Percentiles rank a stretch among this genome's conserved stretches.
These are phyloP conservation scores for Sphaerostilbella broomeana DNA, from an alignment of 2,329 filamentous ascomycete genomes.

Conservation along the genomic window DNA sequence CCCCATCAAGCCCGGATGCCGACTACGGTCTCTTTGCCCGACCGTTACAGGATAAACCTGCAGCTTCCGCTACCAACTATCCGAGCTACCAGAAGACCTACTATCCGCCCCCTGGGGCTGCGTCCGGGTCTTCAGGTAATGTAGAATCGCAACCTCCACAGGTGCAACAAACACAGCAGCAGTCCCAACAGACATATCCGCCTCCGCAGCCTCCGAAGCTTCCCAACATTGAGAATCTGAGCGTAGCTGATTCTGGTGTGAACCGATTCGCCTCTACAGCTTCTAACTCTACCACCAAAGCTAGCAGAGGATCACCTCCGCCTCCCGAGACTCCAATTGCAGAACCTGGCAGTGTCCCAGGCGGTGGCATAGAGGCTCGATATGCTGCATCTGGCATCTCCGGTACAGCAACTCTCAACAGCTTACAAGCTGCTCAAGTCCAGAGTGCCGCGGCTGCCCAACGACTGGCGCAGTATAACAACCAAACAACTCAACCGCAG, in stretches of 20 bases:
- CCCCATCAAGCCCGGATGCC: slow-evolving; percentile 68
- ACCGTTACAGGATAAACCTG: slow-evolving; percentile 40
- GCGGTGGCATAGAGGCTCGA: slow-evolving; percentile 80
- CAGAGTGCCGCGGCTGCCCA: slow-evolving; percentile 77
- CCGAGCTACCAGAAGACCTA: slow-evolving; percentile 50
- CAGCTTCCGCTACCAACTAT: slow-evolving; percentile 35
- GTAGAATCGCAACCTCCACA: slow-evolving; percentile 16
- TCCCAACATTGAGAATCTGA: slow-evolving; percentile 18
- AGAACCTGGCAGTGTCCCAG: slow-evolving; percentile 62
- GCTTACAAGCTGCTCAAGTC: slow-evolving; percentile 52
- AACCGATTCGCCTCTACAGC: slow-evolving; percentile 71
- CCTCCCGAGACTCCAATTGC: slow-evolving; percentile 87
- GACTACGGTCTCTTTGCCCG: slow-evolving; percentile 78
- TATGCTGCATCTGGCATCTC: slow-evolving; percentile 90
- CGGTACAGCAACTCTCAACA: slow-evolving; percentile 74
- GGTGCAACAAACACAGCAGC: slow-evolving; percentile 1
- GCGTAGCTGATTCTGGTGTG: slow-evolving; percentile 42
- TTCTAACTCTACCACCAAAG: slow-evolving; percentile 87
- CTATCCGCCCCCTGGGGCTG: slow-evolving; percentile 50
- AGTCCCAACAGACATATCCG: slow-evolving; percentile 3
- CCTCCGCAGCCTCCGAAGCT: slow-evolving; percentile 15
- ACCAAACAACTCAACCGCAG: slow-evolving; percentile 28
- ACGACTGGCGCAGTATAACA: slow-evolving; percentile 69
- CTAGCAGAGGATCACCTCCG: slow-evolving; percentile 85
- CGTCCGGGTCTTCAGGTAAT: slow-evolving; percentile 28